phyloP scores from a whole-genome alignment of 139 green algal genomes.

The Zygnema circumcarinatum region DNA sequence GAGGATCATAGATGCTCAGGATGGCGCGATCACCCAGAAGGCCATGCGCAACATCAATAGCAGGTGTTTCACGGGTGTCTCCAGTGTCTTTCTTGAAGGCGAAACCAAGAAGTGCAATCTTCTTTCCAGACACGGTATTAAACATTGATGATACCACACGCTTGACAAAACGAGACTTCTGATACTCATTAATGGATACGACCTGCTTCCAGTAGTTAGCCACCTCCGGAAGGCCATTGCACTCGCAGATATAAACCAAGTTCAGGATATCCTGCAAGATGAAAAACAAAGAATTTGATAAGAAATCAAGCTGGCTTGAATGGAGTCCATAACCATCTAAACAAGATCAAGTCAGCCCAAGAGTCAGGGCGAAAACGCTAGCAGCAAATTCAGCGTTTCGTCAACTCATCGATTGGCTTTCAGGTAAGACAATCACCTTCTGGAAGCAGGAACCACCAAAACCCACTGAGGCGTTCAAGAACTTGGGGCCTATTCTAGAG shows the following conservation, averaged over 20 bases:
- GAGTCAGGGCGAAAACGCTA: no score
- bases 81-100: slow-evolving; percentile 96
- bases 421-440: slow-evolving; percentile 81
- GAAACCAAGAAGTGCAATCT: slow-evolving; percentile 96
- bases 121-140: slow-evolving; percentile 97
- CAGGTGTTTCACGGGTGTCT: slow-evolving; percentile 97
- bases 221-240: slow-evolving; percentile 88
- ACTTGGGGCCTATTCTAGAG: slow-evolving; percentile 94
- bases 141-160: slow-evolving; percentile 96
- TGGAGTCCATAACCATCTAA: no score
- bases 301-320: no score
- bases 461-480: slow-evolving; percentile 95
- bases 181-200: slow-evolving; percentile 96
- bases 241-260: slow-evolving; percentile 89
- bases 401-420: no score
- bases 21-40: slow-evolving; percentile 78
- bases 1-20: slow-evolving; percentile 91
- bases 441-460: slow-evolving; percentile 99
- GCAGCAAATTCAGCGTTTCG: no score
- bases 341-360: no score
- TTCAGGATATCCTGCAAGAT: slow-evolving; percentile 92
- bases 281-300: no score
- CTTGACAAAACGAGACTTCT: slow-evolving; percentile 92
- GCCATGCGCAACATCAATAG: slow-evolving; percentile 96
- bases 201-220: slow-evolving; percentile 90